phyloP scores from a whole-genome alignment of 2,329 filamentous ascomycete genomes.

The Colletotrichum paranaense region DNA sequence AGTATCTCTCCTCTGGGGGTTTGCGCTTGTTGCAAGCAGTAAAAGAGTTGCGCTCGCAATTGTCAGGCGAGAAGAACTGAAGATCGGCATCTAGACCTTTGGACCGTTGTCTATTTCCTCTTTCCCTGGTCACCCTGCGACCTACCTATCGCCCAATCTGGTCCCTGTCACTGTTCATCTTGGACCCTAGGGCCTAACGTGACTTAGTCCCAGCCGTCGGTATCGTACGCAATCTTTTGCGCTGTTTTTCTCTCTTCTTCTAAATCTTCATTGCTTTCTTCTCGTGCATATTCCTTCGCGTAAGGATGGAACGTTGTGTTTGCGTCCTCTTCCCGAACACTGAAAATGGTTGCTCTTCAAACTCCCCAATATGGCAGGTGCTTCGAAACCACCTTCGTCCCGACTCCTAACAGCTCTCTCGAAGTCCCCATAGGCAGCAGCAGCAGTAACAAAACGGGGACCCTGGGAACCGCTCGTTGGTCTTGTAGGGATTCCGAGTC shows the following conservation, averaged over 20 bases:
- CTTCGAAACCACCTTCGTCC: background rate
- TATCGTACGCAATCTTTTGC: slow-evolving; percentile 9
- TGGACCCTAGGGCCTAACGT: background rate
- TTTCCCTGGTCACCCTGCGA: background rate
- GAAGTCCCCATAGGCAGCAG: background rate
- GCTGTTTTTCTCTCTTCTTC: slow-evolving; percentile 2
- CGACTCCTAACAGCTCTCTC: background rate
- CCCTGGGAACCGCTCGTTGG: background rate
- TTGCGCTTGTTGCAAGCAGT: background rate
- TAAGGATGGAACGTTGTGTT: background rate
- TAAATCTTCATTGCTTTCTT: background rate
- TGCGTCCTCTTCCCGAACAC: background rate
- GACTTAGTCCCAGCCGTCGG: background rate
- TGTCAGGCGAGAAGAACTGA: slow-evolving; percentile 26
- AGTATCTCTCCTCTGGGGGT: background rate
- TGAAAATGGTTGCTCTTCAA: background rate
- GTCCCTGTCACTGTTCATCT: slow-evolving; percentile 1
- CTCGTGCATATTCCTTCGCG: background rate
- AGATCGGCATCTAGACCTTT: slow-evolving; percentile 28
- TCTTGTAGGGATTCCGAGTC: slow-evolving; percentile 20
- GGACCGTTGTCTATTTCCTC: slow-evolving; percentile 14
- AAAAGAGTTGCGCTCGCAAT: background rate
- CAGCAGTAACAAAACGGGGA: background rate
- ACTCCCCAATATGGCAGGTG: slow-evolving; percentile 22
- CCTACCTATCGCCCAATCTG: slow-evolving; percentile 2